Conservation (phyloP, 257 asterid species). For the Penstemon newberryi region DNA sequence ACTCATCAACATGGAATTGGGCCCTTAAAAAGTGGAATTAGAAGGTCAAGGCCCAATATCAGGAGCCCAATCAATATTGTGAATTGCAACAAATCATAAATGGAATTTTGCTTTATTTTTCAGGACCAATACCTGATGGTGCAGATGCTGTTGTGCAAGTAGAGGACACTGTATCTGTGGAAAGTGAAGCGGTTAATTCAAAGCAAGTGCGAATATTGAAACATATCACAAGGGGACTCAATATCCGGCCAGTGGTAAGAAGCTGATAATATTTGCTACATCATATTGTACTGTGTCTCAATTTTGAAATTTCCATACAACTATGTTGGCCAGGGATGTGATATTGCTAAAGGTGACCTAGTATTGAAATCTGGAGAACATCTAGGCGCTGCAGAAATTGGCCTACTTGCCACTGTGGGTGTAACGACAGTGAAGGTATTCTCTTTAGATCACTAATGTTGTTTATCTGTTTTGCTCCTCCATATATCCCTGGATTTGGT, state of each 20-base stretch:
- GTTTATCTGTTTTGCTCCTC: conserved; percentile 18
- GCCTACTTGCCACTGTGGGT: conserved; percentile 90
- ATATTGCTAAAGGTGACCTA: conserved; percentile 71
- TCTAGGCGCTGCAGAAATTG: conserved; percentile 84
- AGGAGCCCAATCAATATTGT: background rate
- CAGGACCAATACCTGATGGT: conserved; percentile 94
- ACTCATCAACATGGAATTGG: conserved; percentile 14
- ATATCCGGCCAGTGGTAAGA: conserved; percentile 91
- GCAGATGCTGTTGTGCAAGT: conserved; percentile 97
- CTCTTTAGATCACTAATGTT: background rate
- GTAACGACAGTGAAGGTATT: conserved; percentile 65
- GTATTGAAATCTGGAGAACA: conserved; percentile 84
- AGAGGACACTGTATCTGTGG: conserved; percentile 64
- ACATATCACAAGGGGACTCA: conserved; percentile 61
- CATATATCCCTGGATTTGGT: conserved; percentile 29
- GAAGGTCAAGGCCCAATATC: conserved; percentile 24
- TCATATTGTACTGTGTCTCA: conserved; percentile 9
- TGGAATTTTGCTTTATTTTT: conserved; percentile 20
- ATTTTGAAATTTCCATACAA: conserved; percentile 1
- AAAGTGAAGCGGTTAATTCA: conserved; percentile 38
- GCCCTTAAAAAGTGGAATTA: conserved; percentile 15
- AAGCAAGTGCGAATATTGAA: conserved; percentile 72
- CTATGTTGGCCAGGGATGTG: conserved; percentile 65
- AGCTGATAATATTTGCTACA: conserved; percentile 27
- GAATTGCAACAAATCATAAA: conserved; percentile 6